Base-by-base conservation (phyloP, 805 yeast species). In the Hanseniaspora taiwanica region DNA sequence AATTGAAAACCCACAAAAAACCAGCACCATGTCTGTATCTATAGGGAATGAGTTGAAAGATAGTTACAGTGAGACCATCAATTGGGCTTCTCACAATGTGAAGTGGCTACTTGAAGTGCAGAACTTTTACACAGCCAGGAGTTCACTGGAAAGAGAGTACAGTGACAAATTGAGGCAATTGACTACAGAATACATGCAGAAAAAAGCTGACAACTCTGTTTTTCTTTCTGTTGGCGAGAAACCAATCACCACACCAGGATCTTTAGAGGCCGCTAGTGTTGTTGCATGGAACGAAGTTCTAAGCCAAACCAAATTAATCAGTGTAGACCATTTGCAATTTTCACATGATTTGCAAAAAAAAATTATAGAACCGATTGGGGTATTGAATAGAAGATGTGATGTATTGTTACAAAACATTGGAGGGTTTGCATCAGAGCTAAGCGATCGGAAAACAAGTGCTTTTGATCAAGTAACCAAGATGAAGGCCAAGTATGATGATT, bases 181-280 rank as follows among this genome's bases (percentile, higher is more conserved):
- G 44, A 69, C 84, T 35, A 62, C 75, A 39, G 83, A 77, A 44
- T 81, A 76, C 46, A 76, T 84, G 49, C 78, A 76, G 44, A 80
- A 75, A 58, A 86, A 87, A 55, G 80, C 94, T 37, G 74, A 75
- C 47, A 59, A 68, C 14, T 66, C 84, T 9, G 73, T 89, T 0
- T 56, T 63, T 12, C 59, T 91, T 21, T 75, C 87, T 35, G 98
- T 91, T 2, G 99, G 99, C 20, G 94, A 84, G 44, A 72, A 73
- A 14, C 98, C 99, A 0, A 71, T 76, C 33, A 72, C 83, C 34
- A 91, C 99, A 0, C 97, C 98, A 0, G 98, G 99, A 0, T 85
- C 96, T 0, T 65, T 89, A 38, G 97, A 91, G 55, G 71, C 82
- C 47, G 94, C 96, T 0, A 68, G 82, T 13, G 62, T 87, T 46